Evolutionary conservation across 1,284 basidiomycete species (phyloP).

Genomic region (Vanrija sp.): DNA sequence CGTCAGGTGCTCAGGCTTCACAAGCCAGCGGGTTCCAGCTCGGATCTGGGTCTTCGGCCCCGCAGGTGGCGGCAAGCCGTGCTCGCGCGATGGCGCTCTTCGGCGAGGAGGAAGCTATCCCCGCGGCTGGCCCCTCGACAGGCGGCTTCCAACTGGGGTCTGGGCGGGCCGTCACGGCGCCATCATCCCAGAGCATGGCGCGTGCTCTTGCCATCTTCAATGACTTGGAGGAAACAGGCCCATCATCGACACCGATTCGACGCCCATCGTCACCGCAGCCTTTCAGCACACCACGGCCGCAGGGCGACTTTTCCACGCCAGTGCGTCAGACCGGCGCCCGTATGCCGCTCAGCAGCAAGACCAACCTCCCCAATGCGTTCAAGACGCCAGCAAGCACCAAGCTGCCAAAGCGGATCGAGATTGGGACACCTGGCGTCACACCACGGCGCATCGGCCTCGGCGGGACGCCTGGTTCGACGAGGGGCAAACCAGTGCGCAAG

Average conservation of each 20-base stretch:
- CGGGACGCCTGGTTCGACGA: conserved; percentile 22
- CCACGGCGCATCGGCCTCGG: conserved; percentile 42
- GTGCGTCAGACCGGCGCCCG: too few species aligned
- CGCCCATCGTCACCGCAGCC: background rate
- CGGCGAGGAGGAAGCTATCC: conserved; percentile 1
- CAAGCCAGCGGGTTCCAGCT: conserved; percentile 7
- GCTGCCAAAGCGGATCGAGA: conserved; percentile 20
- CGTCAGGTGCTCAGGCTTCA: too few species aligned
- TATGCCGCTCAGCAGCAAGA: conserved; percentile 10
- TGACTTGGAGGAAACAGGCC: background rate
- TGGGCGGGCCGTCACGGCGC: background rate
- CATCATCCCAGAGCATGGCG: background rate
- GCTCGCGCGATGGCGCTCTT: conserved; percentile 13
- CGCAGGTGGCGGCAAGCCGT: background rate
- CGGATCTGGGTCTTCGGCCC: conserved; percentile 5
- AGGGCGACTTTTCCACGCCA: too few species aligned
- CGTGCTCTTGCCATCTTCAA: conserved; percentile 1
- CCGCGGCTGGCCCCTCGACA: background rate
- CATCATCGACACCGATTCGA: background rate
- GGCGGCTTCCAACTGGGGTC: conserved; percentile 1
- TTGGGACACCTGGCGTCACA: conserved; percentile 27
- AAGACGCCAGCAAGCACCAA: conserved; percentile 7
- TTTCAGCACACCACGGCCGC: background rate
- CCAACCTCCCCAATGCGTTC: conserved; percentile 22
- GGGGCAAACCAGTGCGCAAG: conserved; percentile 8